These are phyloP conservation scores for Aurifilum marmelostoma DNA, from an alignment of 2,329 filamentous ascomycete genomes.

Conservation along the genomic window DNA sequence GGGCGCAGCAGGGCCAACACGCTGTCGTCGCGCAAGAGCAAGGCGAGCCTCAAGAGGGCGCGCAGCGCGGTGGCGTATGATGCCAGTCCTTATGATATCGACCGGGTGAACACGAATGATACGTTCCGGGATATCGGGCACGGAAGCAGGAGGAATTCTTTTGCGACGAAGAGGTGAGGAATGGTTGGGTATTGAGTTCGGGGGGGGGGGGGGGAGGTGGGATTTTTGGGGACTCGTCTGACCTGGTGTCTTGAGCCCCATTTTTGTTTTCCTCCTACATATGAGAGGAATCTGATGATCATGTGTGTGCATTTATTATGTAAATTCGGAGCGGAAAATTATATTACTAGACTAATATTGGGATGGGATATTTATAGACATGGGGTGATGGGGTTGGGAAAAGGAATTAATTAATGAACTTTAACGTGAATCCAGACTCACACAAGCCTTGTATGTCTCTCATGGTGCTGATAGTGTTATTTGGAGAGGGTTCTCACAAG, in stretches of 20 bases:
- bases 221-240: neutral
- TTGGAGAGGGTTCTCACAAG: too few species aligned
- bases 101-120: constrained; percentile 24
- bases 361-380: neutral
- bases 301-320: too few species aligned
- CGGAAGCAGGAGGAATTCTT: neutral
- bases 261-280: too few species aligned
- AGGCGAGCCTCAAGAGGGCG: neutral
- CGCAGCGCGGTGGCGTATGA: constrained; percentile 17
- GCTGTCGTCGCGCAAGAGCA: neutral
- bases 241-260: neutral
- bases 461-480: too few species aligned
- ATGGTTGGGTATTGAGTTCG: neutral
- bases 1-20: neutral
- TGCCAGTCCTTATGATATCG: constrained; percentile 23
- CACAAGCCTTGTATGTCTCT: too few species aligned
- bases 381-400: neutral
- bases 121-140: neutral
- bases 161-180: neutral
- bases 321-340: too few species aligned
- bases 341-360: neutral
- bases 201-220: too few species aligned
- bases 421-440: too few species aligned
- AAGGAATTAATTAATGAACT: too few species aligned
- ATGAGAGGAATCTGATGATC: too few species aligned